Evolutionary conservation across 345 rosid genomes (phyloP), one percentile per base, ranked within the genome.

Genomic region (Stellera chamaejasme): DNA sequence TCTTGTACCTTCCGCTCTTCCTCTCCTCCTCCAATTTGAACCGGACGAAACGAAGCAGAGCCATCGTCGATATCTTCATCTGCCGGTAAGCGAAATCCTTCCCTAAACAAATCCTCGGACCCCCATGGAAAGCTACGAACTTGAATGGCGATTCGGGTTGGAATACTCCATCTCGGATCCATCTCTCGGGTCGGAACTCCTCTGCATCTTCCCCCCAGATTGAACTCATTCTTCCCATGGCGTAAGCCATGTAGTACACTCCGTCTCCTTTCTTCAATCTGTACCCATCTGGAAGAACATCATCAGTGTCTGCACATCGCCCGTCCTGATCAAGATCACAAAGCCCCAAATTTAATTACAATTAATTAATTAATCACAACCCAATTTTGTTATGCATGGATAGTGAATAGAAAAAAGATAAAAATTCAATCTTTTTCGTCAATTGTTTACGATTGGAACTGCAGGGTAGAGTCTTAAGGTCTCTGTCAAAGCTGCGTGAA

Each of bases 151-250:
- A 74, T 60, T 88, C 80, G 0, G 82, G 85, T 43, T 75, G 88
- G 61, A 91, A 85, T 23, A 64, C 41, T 23, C 95, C 88, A 32
- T 77, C 56, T 14, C 69, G 61, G 16, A 88, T 77, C 96, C 98
- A 85, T 70, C 98, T 79, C 72, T 88, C 88, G 0, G 94, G 95
- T 14, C 61, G 65, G 63, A 81, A 85, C 10, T 69, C 85, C 58
- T 77, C 83, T 0, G 84, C 89, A 57, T 83, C 86, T 2, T 85
- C 75, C 3, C 98, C 96, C 96, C 98, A 88, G 5, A 83, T 69
- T 58, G 64, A 74, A 54, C 58, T 49, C 93, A 88, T 82, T 73
- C 95, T 84, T 3, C 84, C 96, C 95, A 88, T 92, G 13, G 93
- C 77, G 27, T 85, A 92, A 0, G 88, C 69, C 67, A 75, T 6